Evolutionary conservation across 768 basidiomycete species (phyloP), one percentile per base, ranked within the genome.

Genomic region (Sarcodon aspratus): DNA sequence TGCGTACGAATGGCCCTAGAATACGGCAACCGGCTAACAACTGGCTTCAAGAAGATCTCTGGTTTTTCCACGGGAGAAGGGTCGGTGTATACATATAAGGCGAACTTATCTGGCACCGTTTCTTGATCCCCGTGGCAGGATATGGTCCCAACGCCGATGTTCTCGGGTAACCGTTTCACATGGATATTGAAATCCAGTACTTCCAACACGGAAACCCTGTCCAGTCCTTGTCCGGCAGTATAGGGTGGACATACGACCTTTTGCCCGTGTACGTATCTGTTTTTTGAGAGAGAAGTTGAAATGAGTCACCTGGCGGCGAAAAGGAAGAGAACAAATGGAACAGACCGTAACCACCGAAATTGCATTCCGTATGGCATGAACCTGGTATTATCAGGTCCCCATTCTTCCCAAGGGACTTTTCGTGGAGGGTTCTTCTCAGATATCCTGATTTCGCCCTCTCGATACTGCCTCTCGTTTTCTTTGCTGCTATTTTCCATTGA

Each of bases 291-390:
- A 15, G 1, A 42, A 31, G 13, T 7, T 13, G 40, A 10, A 36
- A 15, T 17, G 27, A 18, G 36, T 50, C 10, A 15, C 9, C 36
- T n/a, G 40, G 49, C 33, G 44, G 35, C 43, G 21, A 51, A 7
- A 38, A 13, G 3, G 44, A 36, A 31, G 17, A 21, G 10, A 34
- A 36, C 17, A 42, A 9, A 42, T 42, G 40, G 13, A n/a, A 42
- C 54, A 12, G 34, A 67, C 64, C 66, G 59, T 37, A 65, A 35
- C 66, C 67, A 67, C 35, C 63, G 56, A 46, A 61, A 66, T 27
- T 34, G 17, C 6, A 44, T 50, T 13, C 45, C 12, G 21, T 59
- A 52, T 7, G 45, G 51, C 18, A 66, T 7, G 47, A 61, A 55
- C 21, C 67, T 53, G 36, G 63, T 53, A 5, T 56, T 35, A 8